Percentiles rank a stretch among this genome's conserved stretches.
Evolutionary conservation across 257 asterid genomes (phyloP).

Genomic region (Solanum corneliomulleri): DNA sequence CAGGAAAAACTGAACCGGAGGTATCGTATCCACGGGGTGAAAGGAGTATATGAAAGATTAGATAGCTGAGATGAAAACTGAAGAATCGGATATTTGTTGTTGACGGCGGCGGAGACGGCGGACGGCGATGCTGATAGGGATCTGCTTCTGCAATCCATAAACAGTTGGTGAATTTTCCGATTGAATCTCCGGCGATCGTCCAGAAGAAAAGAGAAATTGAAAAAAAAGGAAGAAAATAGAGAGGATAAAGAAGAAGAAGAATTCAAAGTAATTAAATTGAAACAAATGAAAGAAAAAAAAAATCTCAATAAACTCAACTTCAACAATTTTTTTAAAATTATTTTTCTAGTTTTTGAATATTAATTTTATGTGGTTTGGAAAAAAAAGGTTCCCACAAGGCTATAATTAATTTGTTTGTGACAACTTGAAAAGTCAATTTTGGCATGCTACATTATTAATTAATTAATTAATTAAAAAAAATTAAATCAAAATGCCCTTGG

Average conservation of each 20-base stretch:
- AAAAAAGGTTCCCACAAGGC: not conserved
- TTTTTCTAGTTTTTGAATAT: not conserved
- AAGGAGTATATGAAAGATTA: constrained; percentile 6
- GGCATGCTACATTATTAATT: not conserved
- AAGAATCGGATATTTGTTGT: not conserved
- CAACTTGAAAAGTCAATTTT: not conserved
- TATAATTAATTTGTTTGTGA: not conserved
- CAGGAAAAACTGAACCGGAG: constrained; percentile 31
- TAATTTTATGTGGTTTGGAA: not conserved
- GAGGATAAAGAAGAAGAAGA: not conserved
- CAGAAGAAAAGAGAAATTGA: not conserved
- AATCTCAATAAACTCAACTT: not conserved
- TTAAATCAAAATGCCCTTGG: not conserved
- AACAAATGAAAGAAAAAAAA: not conserved
- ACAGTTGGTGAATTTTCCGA: not conserved
- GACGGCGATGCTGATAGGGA: constrained; percentile 1
- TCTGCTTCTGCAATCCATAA: constrained; percentile 40
- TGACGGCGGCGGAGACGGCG: constrained; percentile 3
- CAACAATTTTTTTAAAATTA: not conserved
- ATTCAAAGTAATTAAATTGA: not conserved
- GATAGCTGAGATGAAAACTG: constrained; percentile 8
- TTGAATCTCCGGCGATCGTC: not conserved
- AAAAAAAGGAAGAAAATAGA: not conserved
- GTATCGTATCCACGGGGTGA: constrained; percentile 33
- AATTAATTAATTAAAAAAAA: too few relatives aligned